phyloP scores from a whole-genome alignment of 495 filamentous ascomycete genomes.

The Aspergillus bridgeri region DNA sequence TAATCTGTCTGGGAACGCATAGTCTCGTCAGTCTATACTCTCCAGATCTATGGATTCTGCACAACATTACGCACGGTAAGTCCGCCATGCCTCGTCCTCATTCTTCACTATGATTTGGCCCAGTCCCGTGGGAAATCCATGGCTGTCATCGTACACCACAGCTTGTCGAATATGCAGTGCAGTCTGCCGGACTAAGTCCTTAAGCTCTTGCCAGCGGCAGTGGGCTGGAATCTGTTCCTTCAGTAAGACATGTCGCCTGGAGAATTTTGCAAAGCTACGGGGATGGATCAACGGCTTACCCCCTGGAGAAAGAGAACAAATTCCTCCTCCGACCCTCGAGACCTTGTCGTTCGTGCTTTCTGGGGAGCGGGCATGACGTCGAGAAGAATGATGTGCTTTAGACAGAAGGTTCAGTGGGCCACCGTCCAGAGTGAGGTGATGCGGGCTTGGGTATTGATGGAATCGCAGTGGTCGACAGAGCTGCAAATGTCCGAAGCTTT shows the following conservation, averaged over 20 bases:
- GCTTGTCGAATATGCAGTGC: constrained; percentile 47
- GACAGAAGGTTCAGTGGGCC: background rate
- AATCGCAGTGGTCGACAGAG: background rate
- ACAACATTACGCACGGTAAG: constrained; percentile 36
- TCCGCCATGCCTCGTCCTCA: constrained; percentile 48
- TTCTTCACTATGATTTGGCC: constrained; percentile 50
- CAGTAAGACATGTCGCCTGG: constrained; percentile 9
- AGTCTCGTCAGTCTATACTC: background rate
- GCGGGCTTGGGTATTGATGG: background rate
- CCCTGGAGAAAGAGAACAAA: constrained; percentile 48
- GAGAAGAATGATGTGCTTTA: background rate
- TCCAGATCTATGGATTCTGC: background rate
- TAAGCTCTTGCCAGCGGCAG: constrained; percentile 50
- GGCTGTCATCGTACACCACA: constrained; percentile 46
- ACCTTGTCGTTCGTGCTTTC: constrained; percentile 29
- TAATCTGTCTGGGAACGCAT: constrained; percentile 30
- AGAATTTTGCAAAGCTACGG: background rate
- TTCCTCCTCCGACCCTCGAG: constrained; percentile 41
- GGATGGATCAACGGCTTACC: constrained; percentile 22
- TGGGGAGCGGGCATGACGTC: constrained; percentile 31
- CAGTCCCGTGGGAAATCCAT: constrained; percentile 44
- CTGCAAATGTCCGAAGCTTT: background rate
- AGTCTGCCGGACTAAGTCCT: constrained; percentile 46
- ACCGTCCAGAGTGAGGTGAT: background rate
- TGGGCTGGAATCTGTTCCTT: constrained; percentile 41